A percentile compares a stretch with the other conserved stretches of the same genome.
These are phyloP conservation scores for Fraxinus pennsylvanica DNA, from an alignment of 257 asterid species.

Conservation along the genomic window DNA sequence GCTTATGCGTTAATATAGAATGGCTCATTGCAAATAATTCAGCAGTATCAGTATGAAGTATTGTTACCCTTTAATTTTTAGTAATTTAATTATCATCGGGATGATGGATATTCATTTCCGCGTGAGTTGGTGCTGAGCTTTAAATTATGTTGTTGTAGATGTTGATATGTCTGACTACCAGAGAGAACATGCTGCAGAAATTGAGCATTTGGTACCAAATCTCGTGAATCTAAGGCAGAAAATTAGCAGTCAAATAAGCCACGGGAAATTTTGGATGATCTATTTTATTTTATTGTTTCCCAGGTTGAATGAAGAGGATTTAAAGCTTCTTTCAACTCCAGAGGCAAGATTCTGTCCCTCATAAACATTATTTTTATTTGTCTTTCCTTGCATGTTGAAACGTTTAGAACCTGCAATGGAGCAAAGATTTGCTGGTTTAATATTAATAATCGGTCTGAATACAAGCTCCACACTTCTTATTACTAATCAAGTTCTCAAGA, in stretches of 20 bases:
- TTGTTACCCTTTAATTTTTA: background rate
- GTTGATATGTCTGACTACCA: constrained; percentile 62
- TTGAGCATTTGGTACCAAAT: constrained; percentile 64
- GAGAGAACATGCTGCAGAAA: constrained; percentile 62
- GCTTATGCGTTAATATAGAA: constrained; percentile 4
- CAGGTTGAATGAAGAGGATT: constrained; percentile 60
- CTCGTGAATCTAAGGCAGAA: constrained; percentile 57
- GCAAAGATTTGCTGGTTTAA: background rate
- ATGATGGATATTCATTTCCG: background rate
- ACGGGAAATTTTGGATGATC: constrained; percentile 72
- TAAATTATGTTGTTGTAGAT: constrained; percentile 45
- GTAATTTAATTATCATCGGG: constrained; percentile 2
- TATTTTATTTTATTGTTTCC: constrained; percentile 71
- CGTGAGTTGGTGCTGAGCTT: constrained; percentile 29
- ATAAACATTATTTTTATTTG: background rate
- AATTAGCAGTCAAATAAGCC: constrained; percentile 48
- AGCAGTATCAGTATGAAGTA: constrained; percentile 1
- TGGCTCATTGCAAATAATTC: constrained; percentile 11
- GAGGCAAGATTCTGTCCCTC: constrained; percentile 55
- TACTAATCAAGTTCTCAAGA: background rate
- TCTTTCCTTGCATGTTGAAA: constrained; percentile 2
- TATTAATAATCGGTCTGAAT: background rate
- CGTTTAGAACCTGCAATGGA: constrained; percentile 13
- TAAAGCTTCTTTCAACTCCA: constrained; percentile 59
- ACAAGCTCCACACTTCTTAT: background rate